Evolutionary conservation across 1,139 yeast species (phyloP), one percentile per base, ranked within the genome.

Genomic region (Saccharomyces hybrid): DNA sequence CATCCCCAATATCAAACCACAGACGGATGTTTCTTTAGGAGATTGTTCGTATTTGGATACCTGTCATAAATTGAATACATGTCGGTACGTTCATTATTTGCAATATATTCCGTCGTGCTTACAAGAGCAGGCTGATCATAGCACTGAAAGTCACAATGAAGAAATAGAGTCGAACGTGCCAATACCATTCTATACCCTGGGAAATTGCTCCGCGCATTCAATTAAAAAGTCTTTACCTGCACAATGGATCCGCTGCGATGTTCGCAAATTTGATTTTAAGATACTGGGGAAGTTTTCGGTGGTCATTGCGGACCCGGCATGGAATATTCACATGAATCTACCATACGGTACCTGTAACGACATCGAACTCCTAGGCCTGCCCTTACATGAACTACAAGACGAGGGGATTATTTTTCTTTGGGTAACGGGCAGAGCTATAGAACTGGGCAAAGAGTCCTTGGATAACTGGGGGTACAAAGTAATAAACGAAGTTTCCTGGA

Each of bases 341-440:
- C 91, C 93, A 1, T 83, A 86, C 66, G 91, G 91, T 2, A 83
- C 88, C 0, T 83, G 88, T 64, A 83, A 84, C 57, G 93, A 85
- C 63, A 78, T 79, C 3, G 96, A 88, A 61, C 73, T 91, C 48
- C 70, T 84, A 55, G 75, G 81, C 8, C 73, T 91, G 41, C 84
- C 88, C 19, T 78, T 91, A 69, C 78, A 80, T 47, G 73, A 78
- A 49, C 73, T 91, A 46, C 97, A 90, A 69, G 84, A 81, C 54
- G 96, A 88, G 66, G 98, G 98, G 0, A 73, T 91, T 2, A 73
- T 89, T 52, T 77, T 90, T 59, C 75, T 91, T 31, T 91, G 97
- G 98, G 97, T 90, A 4, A 91, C 98, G 0, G 97, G 97, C 0
- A 77, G 98, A 51, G 90, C 97, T 3, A 83, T 89, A 59, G 97